These are phyloP conservation scores for Aspergillus floridensis DNA, from an alignment of 2,329 filamentous ascomycete genomes.

Conservation along the genomic window DNA sequence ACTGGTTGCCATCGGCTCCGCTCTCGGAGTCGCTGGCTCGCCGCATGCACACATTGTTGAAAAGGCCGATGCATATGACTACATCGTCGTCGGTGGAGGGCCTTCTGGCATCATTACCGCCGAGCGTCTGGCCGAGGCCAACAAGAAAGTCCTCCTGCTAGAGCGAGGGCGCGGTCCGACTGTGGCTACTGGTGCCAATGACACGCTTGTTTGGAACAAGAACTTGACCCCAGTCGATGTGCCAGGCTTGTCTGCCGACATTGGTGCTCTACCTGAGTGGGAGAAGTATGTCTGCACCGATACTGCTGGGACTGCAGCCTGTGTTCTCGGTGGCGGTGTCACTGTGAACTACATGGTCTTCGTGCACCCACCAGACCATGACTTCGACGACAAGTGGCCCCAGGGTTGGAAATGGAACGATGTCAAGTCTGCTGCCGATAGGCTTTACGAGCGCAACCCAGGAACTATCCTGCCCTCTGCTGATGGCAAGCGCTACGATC, in stretches of 20 bases:
- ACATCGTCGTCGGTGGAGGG: conserved; percentile 48
- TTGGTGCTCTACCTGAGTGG: conserved; percentile 13
- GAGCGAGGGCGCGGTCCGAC: conserved; percentile 50
- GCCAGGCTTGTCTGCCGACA: conserved; percentile 26
- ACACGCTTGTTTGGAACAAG: conserved; percentile 24
- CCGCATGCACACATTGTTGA: not conserved
- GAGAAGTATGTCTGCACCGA: conserved; percentile 4
- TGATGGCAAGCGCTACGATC: conserved; percentile 66
- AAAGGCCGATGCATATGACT: conserved; percentile 29
- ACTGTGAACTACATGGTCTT: conserved; percentile 32
- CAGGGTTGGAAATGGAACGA: conserved; percentile 67
- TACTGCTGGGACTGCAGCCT: conserved; percentile 20
- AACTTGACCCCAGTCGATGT: conserved; percentile 26
- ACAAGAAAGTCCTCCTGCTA: conserved; percentile 63
- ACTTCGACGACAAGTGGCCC: conserved; percentile 73
- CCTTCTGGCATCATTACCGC: conserved; percentile 54
- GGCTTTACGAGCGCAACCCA: conserved; percentile 68
- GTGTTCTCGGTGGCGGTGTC: conserved; percentile 29
- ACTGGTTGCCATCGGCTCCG: not conserved
- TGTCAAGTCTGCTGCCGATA: conserved; percentile 57
- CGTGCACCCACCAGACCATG: conserved; percentile 52
- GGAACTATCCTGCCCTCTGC: conserved; percentile 65
- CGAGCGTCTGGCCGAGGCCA: conserved; percentile 62
- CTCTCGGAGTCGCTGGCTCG: not conserved
- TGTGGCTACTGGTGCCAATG: conserved; percentile 24